Base-by-base conservation (phyloP, 116 monocot genomes). In the Posidonia oceanica region DNA sequence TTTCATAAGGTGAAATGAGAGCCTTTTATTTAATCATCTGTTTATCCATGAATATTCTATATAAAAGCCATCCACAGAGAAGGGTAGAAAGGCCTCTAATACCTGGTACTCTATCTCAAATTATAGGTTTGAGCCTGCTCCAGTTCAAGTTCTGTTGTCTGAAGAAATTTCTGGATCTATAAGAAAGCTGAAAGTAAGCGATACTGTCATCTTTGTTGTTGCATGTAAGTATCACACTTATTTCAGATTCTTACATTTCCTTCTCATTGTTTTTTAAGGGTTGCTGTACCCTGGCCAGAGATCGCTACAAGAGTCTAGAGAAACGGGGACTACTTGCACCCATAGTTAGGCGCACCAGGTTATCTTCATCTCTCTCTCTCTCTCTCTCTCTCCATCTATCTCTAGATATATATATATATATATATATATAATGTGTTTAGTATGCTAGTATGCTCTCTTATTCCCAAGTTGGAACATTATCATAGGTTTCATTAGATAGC, bases 91-190 rank as follows among this genome's bases (percentile, higher is more conserved):
- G 17, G 48, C 48, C 7, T 48, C 48, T 7, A 7, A 48, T 48
- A 7, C 12, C 12, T 12, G 7, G 14, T 48, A 14, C 41, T 12
- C 41, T 61, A 14, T 57, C 5, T 51, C 37, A 13, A 36, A n/a
- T 21, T 69, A 36, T 78, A 96, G 96, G 78, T 96, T 88, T 79
- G 85, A 83, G 69, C 89, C 88, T 51, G 84, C 91, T 69, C 89
- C 91, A 14, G 51, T 78, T 52, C 89, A 96, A 83, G 96, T 96
- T 72, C 80, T 91, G 14, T 76, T 96, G 70, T 83, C 91, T 14
- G 96, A 96, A 78, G 91, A 96, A 69, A 96, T 96, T 40, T 86
- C 89, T 63, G 96, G 96, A 17, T 96, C 96, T 71, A 79, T 96
- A 29, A 66, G 91, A 16, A 89, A 89, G 85, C 80, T 96, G 60